Percentiles rank a stretch among this genome's conserved stretches.
phyloP scores from a whole-genome alignment of 1,284 basidiomycete genomes.

The Microbotryum lychnidis-dioicae region DNA sequence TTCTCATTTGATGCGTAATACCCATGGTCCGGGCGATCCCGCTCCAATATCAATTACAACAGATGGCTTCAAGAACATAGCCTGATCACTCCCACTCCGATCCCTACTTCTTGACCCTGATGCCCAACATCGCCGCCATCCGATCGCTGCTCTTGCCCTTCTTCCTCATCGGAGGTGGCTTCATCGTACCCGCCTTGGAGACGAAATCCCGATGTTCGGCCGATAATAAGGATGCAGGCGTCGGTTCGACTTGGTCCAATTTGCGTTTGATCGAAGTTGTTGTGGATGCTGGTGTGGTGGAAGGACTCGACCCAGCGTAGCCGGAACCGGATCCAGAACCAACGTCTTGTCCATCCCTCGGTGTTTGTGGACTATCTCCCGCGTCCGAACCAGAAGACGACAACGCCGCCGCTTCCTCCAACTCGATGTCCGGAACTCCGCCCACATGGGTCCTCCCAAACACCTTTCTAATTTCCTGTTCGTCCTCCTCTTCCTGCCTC shows the following conservation, averaged over 20 bases:
- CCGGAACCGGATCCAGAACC: slow-evolving; percentile 49
- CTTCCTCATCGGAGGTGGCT: slow-evolving; percentile 29
- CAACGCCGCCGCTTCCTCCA: slow-evolving; percentile 29
- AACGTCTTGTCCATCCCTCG: slow-evolving; percentile 24
- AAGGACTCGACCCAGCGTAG: slow-evolving; percentile 58
- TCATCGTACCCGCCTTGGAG: slow-evolving; percentile 18
- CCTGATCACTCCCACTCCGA: not conserved
- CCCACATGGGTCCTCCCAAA: slow-evolving; percentile 48
- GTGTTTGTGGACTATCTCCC: slow-evolving; percentile 4
- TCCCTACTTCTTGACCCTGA: slow-evolving; percentile 21
- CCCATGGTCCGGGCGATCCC: too few species aligned
- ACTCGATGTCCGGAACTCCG: slow-evolving; percentile 36
- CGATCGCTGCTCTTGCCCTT: slow-evolving; percentile 30
- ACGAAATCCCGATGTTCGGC: slow-evolving; percentile 62
- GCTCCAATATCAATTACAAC: not conserved
- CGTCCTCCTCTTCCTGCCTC: slow-evolving; percentile 79
- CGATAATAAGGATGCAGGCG: slow-evolving; percentile 53
- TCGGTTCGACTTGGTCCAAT: slow-evolving; percentile 37
- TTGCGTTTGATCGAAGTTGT: slow-evolving; percentile 36
- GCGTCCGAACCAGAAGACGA: slow-evolving; percentile 14
- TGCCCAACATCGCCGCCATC: slow-evolving; percentile 30
- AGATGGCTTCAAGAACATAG: not conserved
- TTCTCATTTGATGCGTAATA: too few species aligned
- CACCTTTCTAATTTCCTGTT: slow-evolving; percentile 72
- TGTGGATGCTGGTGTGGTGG: slow-evolving; percentile 56